phyloP scores from a whole-genome alignment of 2,329 filamentous ascomycete genomes.

The Leptographium galeiforme region DNA sequence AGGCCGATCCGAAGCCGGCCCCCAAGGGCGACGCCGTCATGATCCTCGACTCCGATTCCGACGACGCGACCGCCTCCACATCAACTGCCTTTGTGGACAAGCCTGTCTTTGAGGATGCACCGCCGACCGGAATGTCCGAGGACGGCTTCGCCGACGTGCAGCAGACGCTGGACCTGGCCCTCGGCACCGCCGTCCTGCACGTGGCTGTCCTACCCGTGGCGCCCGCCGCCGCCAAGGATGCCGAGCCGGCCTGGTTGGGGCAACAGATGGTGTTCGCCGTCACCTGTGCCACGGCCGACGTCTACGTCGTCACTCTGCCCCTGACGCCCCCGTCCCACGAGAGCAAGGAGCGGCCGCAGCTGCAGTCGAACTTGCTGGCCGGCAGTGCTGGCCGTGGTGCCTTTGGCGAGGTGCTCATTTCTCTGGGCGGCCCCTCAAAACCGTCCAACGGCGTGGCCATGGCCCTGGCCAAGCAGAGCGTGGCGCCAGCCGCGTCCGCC shows the following conservation, averaged over 20 bases:
- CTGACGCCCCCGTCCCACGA: constrained; percentile 47
- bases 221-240: constrained; percentile 34
- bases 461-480: constrained; percentile 17
- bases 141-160: constrained; percentile 40
- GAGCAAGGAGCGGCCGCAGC: constrained; percentile 42
- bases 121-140: constrained; percentile 19
- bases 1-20: constrained; percentile 12
- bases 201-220: constrained; percentile 42
- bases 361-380: constrained; percentile 35
- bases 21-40: constrained; percentile 37
- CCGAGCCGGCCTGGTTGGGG: constrained; percentile 34
- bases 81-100: constrained; percentile 31
- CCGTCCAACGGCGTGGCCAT: constrained; percentile 43
- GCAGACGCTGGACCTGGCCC: constrained; percentile 47
- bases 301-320: constrained; percentile 45
- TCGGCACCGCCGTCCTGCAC: constrained; percentile 41
- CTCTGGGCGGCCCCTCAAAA: constrained; percentile 39
- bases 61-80: constrained; percentile 28
- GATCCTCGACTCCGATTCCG: constrained; percentile 47
- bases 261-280: constrained; percentile 48
- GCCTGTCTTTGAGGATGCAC: constrained; percentile 42
- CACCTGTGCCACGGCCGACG: constrained; percentile 42
- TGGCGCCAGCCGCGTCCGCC: constrained; percentile 19
- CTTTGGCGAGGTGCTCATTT: constrained; percentile 48
- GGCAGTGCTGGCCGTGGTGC: constrained; percentile 43